phyloP scores from a whole-genome alignment of 371 early-diverging fungal species.

The Mitosporidium daphniae region DNA sequence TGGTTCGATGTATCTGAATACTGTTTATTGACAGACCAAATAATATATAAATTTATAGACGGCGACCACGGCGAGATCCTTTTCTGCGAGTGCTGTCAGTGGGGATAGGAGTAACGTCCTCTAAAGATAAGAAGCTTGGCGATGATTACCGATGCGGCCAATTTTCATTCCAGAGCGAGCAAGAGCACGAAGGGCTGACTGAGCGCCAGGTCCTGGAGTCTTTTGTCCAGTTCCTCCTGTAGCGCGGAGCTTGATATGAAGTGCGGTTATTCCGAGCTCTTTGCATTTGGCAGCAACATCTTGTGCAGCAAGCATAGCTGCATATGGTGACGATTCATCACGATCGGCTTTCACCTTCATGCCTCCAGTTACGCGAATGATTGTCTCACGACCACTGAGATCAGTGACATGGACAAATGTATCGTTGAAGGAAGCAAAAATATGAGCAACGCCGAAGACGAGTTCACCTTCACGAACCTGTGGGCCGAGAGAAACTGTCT shows the following conservation, averaged over 20 bases:
- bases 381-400: slow-evolving; percentile 97
- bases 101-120: slow-evolving; percentile 96
- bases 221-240: slow-evolving; percentile 97
- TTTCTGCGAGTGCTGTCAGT: slow-evolving; percentile 93
- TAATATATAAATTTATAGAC: too few relatives aligned
- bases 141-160: slow-evolving; percentile 75
- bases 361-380: slow-evolving; percentile 96
- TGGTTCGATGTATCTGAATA: too few relatives aligned
- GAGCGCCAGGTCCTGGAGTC: slow-evolving; percentile 98
- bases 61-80: slow-evolving; percentile 99
- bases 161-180: slow-evolving; percentile 94
- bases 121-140: too few relatives aligned
- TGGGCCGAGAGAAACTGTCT: slow-evolving; percentile 72
- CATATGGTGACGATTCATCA: slow-evolving; percentile 99
- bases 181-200: slow-evolving; percentile 93
- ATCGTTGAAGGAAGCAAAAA: slow-evolving; percentile 97
- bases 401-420: slow-evolving; percentile 98
- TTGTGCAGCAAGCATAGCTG: slow-evolving; percentile 99
- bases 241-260: slow-evolving; percentile 98
- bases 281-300: slow-evolving; percentile 93
- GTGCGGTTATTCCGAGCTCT: slow-evolving; percentile 93
- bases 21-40: too few relatives aligned
- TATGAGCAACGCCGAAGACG: slow-evolving; percentile 98
- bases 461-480: slow-evolving; percentile 84
- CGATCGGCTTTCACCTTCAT: slow-evolving; percentile 99